Percentiles rank a stretch among this genome's conserved stretches.
Evolutionary conservation across 164 flowering plant genomes (phyloP).

Genomic region (Nelumbo lutea): DNA sequence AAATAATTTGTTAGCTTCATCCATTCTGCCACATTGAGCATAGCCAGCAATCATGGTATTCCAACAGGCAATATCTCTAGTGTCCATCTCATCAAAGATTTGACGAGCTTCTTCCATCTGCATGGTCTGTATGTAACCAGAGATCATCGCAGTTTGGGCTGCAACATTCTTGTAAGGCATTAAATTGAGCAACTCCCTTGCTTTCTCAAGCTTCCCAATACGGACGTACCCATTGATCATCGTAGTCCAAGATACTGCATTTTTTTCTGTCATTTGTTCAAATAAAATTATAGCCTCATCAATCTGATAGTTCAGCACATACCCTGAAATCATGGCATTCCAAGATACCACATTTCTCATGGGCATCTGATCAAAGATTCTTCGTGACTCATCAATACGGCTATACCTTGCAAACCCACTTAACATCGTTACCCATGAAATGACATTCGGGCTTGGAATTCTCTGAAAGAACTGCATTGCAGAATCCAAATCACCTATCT

Average conservation of each 20-base stretch:
- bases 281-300: background rate
- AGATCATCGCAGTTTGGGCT: background rate
- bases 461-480: background rate
- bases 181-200: background rate
- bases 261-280: too few relatives aligned
- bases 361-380: background rate
- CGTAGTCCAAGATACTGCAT: background rate
- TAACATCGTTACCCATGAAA: background rate
- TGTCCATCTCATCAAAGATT: background rate
- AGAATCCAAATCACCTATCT: background rate
- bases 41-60: background rate
- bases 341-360: too few relatives aligned
- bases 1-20: background rate
- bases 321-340: too few relatives aligned
- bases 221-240: slow-evolving; percentile 1
- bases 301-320: background rate
- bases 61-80: background rate
- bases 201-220: background rate
- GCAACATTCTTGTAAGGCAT: slow-evolving; percentile 1
- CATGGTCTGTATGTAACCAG: background rate
- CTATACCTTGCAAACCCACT: background rate
- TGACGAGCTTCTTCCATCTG: background rate
- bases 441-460: background rate
- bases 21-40: background rate
- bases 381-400: background rate